Evolutionary conservation across 306 rosid genomes (phyloP), one percentile per base, ranked within the genome.

Genomic region (Prunus salicina): DNA sequence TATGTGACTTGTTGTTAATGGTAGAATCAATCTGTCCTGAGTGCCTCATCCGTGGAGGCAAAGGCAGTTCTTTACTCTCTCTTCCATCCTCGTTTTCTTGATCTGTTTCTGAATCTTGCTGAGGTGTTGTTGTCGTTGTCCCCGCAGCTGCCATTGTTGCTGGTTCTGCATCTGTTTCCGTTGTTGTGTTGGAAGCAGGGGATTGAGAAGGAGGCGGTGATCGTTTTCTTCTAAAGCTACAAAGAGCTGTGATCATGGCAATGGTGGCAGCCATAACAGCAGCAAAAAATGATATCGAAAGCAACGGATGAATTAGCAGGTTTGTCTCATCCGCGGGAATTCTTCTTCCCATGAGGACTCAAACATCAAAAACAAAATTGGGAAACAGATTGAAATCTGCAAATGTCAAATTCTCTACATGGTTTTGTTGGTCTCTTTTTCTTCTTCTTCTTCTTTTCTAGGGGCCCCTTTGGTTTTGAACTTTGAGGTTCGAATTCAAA

Each of bases 271-370:
- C 92, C 50, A 89, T 73, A 0, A 86, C 86, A 24, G 73, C 83
- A 0, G 71, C 91, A 2, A 90, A 3, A 65, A 93, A 71, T 9
- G 89, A 80, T 0, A 87, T 61, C 1, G 88, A 80, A 3, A 91
- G 55, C 50, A 75, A 0, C 5, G 93, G 91, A 69, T 86, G 90
- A 65, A 81, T 68, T 25, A 87, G 61, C 24, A 61, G 41, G 45
- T 55, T 51, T 3, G 56, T 15, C 27, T 79, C 91, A 75, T 88
- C 84, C 75, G 34, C 15, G 30, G 90, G 87, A 64, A 86, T 51
- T 67, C 68, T 88, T 82, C 97, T 88, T 84, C 95, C 96, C 97
- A 91, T 93, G 58, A 61, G 77, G 8, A 72, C 71, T 67, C 49
- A 30, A 73, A 68, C 74, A 79, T 82, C 60, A 32, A 70, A 75